Base-by-base conservation (phyloP, 1,284 basidiomycete genomes). In the Boletus mariae region DNA sequence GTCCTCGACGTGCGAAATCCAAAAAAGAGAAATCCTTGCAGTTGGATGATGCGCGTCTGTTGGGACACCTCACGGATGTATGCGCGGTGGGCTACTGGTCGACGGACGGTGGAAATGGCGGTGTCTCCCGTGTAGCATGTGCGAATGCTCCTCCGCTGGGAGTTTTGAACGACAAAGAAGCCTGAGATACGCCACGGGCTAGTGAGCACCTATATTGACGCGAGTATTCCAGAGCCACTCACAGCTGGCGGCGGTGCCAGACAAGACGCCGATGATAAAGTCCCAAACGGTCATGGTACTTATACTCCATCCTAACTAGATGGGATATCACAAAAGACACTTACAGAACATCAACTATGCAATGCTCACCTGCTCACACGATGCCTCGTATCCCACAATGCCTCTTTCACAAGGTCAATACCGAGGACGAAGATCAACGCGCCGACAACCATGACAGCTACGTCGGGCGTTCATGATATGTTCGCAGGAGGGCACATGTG, bases 111-210 rank as follows among this genome's bases (percentile, higher is more conserved):
- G 6, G 94, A 97, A 69, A 94, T 85, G 1, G 87, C 84, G 0
- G 85, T 82, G 50, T 92, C 83, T 1, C 92, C 92, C 6, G 83
- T 87, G 68, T 91, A 87, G 23, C 90, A 75, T 0, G 85, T 80
- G 13, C 95, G 82, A 55, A 98, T 94, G 54, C 94, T 92, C 42
- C 82, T 17, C 17, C 91, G 71, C 58, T 87, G 86, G 0, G 93
- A 95, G 60, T 90, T 96, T 65, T 97, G 92, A 2, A 99, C 96
- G 65, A 99, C 98, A 75, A 97, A 98, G 70, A 97, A 82, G 67
- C 91, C 90, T 87, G 31, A 56, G 2, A 49, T 0, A 46, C 12
- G 35, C 5, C 4, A 23, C 3, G 5, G 37, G 51, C 42, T 7
- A 59, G 58, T 55, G 62, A 52, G 56, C 7, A 20, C 17, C 17